phyloP scores from a whole-genome alignment of 2,329 filamentous ascomycete species.

The Penicillium sp. region DNA sequence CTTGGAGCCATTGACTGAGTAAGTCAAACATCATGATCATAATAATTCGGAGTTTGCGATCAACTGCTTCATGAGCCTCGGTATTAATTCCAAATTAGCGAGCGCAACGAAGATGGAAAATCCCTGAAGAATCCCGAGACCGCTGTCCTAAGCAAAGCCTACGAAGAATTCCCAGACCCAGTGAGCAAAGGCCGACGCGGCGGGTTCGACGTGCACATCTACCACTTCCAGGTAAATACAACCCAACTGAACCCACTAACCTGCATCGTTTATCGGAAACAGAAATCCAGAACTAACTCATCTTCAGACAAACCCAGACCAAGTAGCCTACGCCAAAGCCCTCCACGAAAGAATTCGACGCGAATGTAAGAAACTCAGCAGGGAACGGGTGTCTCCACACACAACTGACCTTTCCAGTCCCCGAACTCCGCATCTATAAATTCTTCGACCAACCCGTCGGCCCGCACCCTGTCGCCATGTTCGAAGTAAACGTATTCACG shows the following conservation, averaged over 20 bases:
- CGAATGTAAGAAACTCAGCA: slow-evolving; percentile 63
- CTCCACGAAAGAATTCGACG: slow-evolving; percentile 76
- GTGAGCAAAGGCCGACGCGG: slow-evolving; percentile 65
- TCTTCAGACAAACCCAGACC: slow-evolving; percentile 56
- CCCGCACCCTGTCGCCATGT: slow-evolving; percentile 83
- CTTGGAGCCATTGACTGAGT: slow-evolving; percentile 48
- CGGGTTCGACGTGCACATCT: slow-evolving; percentile 86
- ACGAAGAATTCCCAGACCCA: slow-evolving; percentile 67
- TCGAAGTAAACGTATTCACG: slow-evolving; percentile 85
- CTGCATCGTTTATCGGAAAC: too few species aligned
- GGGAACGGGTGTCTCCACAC: neutral
- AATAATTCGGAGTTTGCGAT: neutral
- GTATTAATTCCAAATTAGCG: slow-evolving; percentile 36
- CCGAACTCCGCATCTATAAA: slow-evolving; percentile 78
- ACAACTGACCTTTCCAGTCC: slow-evolving; percentile 56
- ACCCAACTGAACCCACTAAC: neutral
- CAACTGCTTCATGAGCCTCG: neutral
- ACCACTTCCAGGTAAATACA: slow-evolving; percentile 62
- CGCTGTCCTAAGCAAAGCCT: slow-evolving; percentile 64
- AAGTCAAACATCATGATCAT: slow-evolving; percentile 14
- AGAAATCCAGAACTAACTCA: neutral
- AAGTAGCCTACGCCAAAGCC: slow-evolving; percentile 67
- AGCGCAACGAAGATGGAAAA: slow-evolving; percentile 72
- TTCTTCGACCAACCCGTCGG: slow-evolving; percentile 77
- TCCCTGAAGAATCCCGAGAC: slow-evolving; percentile 68